Evolutionary conservation across 2,329 filamentous ascomycete species (phyloP), one percentile per base, ranked within the genome.

Genomic region (Trichoderma sp.): DNA sequence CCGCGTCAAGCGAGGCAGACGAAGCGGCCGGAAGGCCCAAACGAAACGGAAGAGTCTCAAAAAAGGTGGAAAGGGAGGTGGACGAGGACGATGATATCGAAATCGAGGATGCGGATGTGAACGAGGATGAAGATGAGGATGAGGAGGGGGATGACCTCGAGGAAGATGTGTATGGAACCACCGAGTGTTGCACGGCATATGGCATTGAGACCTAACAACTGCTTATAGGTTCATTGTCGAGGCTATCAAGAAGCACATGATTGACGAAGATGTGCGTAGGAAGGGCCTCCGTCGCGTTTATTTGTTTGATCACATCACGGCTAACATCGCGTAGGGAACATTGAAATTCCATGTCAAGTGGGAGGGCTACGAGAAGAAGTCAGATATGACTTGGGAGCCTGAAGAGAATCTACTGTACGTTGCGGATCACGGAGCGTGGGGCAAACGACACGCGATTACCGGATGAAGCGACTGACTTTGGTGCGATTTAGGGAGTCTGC

Each of bases 341-440:
- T 76, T 90, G 0, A 85, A 86, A 61, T 94, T 92, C 77, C 86
- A 91, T 66, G 92, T 96, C 43, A 94, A 95, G 77, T 96, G 93
- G 93, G 88, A 93, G 74, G 93, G 93, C 3, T 96, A 91, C 73
- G 88, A 92, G 0, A 87, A 90, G 73, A 89, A 90, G 73, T 80
- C 83, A 0, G 93, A 96, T 75, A 82, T 88, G 76, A 96, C 93
- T 0, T 95, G 92, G 93, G 93, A 96, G 78, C 90, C 92, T 0
- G 90, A 93, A 76, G 88, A 89, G 12, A 95, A 94, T 72, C 75
- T 82, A 7, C 57, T 74, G 80, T 81, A 74, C 64, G 77, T 72
- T 72, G 23, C 13, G 6, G 1, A 30, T 8, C 17, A 9, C 7
- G 6, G 20, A n/a, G 11, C 50, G 43, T 3, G 15, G 9, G 13